Evolutionary conservation across 352 stramenopile species (phyloP).

Genomic region (Hyphochytrium catenoides): DNA sequence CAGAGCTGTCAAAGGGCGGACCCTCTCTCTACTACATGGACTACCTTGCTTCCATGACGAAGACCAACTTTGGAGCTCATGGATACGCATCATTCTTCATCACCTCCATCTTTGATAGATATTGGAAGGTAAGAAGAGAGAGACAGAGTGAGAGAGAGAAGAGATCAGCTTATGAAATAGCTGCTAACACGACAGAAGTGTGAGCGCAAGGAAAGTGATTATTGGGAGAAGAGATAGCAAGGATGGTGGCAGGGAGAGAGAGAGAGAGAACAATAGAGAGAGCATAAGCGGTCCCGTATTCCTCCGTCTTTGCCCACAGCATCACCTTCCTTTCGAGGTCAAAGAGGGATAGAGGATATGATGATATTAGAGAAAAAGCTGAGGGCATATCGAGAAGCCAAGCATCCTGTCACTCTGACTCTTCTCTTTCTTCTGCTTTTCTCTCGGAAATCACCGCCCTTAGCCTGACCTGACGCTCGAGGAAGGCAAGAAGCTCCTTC

Average conservation of each 20-base stretch:
- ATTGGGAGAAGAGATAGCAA: too few species aligned
- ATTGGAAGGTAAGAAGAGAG: conserved; percentile 30
- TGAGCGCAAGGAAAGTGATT: conserved; percentile 2
- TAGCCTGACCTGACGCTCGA: conserved; percentile 47
- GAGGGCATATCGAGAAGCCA: too few species aligned
- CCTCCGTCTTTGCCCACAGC: too few species aligned
- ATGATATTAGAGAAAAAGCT: too few species aligned
- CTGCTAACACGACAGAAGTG: conserved; percentile 1
- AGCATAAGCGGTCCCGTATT: too few species aligned
- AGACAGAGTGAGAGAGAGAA: background rate
- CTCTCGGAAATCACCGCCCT: too few species aligned
- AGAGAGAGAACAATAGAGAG: too few species aligned
- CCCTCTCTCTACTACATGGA: conserved; percentile 66
- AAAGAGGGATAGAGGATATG: too few species aligned
- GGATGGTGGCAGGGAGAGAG: too few species aligned
- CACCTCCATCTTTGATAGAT: conserved; percentile 56
- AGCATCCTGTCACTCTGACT: too few species aligned
- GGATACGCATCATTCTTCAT: conserved; percentile 58
- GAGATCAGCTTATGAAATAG: conserved; percentile 1
- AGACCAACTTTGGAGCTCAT: conserved; percentile 59
- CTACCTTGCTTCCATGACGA: conserved; percentile 52
- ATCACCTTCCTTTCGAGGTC: too few species aligned
- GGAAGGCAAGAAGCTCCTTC: conserved; percentile 33
- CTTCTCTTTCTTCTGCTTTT: too few species aligned
- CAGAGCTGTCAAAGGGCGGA: conserved; percentile 10